Base-by-base conservation (phyloP, 176 grass and related monocot genomes). In the Microstegium vimineum region DNA sequence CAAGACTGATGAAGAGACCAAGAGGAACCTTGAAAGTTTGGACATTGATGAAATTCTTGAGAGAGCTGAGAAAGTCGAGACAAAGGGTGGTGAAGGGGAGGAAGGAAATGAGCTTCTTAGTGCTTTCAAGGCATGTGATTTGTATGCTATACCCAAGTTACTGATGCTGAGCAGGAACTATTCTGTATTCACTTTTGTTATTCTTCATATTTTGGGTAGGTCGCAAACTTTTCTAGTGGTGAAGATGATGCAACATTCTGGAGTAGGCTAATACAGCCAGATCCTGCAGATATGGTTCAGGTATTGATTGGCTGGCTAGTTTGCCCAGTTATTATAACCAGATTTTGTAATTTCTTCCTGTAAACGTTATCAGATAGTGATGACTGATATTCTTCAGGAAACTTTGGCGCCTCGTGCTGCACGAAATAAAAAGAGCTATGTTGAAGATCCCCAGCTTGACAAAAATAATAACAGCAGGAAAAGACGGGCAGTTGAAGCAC, bases 21-120 rank as follows among this genome's bases (percentile, higher is more conserved):
- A 99, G 87, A 91, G 86, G 74, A 81, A 68, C 82, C 96, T 99
- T 73, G 96, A 99, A 90, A 93, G 93, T 64, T 92, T 99, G 91
- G 96, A 99, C 84, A 99, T 99, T 43, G 96, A 99, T 91, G 96
- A 99, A 90, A 99, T 99, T 91, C 93, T 99, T 75, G 96, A 95
- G 85, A 93, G 96, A 87, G 96, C 96, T 62, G 96, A 99, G 77
- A 99, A 99, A 86, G 85, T 99, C 60, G 96, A 99, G 91, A 86
- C 93, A 34, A 99, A 99, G 79, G 89, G 35, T 36, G 76, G 62
- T 87, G 93, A 93, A 81, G 96, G 80, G 73, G 96, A 99, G 77
- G 72, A 86, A 80, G 96, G 96, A 82, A 91, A 93, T 75, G 96
- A 99, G 69, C 83, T 99, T 80, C 87, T 99, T 45, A 95, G 93